These are phyloP conservation scores for Coffea humblotiana DNA, from an alignment of 305 asterid genomes.

Conservation along the genomic window DNA sequence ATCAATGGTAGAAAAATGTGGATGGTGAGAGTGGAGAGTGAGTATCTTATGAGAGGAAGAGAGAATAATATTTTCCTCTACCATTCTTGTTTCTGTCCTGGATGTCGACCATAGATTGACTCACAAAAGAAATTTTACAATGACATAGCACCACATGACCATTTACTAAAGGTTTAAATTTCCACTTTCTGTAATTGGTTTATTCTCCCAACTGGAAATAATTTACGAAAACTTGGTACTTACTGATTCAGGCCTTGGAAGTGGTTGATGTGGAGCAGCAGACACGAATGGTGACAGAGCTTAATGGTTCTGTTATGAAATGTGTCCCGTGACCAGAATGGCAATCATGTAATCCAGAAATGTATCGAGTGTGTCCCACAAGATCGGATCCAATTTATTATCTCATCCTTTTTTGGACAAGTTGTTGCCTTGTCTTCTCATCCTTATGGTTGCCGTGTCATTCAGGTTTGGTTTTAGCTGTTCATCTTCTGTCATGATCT, in stretches of 20 bases:
- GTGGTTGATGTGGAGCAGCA: conserved; percentile 70
- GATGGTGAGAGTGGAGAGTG: neutral
- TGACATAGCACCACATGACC: neutral
- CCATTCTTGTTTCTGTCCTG: neutral
- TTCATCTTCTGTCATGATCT: conserved; percentile 8
- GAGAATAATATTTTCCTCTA: neutral
- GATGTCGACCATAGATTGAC: neutral
- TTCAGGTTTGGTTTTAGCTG: conserved; percentile 59
- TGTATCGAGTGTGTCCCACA: conserved; percentile 84
- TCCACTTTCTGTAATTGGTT: neutral
- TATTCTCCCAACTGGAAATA: neutral
- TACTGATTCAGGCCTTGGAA: conserved; percentile 70
- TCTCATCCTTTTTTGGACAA: conserved; percentile 68
- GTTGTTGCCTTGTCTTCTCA: conserved; percentile 74
- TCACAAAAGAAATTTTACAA: neutral
- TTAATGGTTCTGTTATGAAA: conserved; percentile 77
- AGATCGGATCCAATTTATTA: conserved; percentile 57
- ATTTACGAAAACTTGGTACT: neutral
- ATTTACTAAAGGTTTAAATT: neutral
- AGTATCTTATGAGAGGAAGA: neutral
- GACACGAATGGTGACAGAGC: conserved; percentile 69
- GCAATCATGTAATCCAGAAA: conserved; percentile 92
- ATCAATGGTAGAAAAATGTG: neutral
- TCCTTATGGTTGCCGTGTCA: conserved; percentile 91
- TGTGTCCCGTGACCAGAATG: conserved; percentile 83